Base-by-base conservation (phyloP, 2,329 filamentous ascomycete genomes). In the Fusarium concolor region DNA sequence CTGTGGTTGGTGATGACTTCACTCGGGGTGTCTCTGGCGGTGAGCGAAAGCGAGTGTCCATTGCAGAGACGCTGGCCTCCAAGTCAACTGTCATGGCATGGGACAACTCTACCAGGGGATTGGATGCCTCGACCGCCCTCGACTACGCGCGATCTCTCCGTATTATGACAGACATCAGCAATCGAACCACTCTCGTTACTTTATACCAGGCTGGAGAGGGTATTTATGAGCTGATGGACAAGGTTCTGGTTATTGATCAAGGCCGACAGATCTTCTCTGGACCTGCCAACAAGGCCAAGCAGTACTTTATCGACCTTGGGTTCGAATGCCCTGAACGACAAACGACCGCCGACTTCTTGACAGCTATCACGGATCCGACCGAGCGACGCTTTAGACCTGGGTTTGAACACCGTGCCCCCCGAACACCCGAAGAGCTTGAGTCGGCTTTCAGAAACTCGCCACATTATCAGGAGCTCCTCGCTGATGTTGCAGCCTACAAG, bases 51-150 rank as follows among this genome's bases (percentile, higher is more conserved):
- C 90, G 92, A 74, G 92, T 93, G 10, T 90, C 89, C 22, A 93
- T 95, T 67, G 90, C 91, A 2, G 92, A 95, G 78, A 92, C 90
- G 1, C 79, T 95, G 22, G 89, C 91, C 6, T 90, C 90, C 9
- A 90, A 92, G 76, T 89, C 89, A 1, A 89, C 90, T 0, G 89
- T 94, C 2, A 88, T 92, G 33, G 90, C 89, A 65, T 94, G 91
- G 90, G 92, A 95, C 71, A 95, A 95, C 76, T 90, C 87, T 1
- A 95, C 92, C 1, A 84, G 92, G 46, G 92, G 92, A n/a, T 81
- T 95, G 1, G 92, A 96, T 74, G 90, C 91, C 2, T 92, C 89
- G 2, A 94, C 92, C 0, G 92, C 92, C 6, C 82, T 94, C 6
- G 92, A 94, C 73, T 95, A 92, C 71, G 90, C 89, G 11, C 90